These are phyloP conservation scores for Bruguiera hainesii DNA, from an alignment of 441 rosid genomes.

Conservation along the genomic window DNA sequence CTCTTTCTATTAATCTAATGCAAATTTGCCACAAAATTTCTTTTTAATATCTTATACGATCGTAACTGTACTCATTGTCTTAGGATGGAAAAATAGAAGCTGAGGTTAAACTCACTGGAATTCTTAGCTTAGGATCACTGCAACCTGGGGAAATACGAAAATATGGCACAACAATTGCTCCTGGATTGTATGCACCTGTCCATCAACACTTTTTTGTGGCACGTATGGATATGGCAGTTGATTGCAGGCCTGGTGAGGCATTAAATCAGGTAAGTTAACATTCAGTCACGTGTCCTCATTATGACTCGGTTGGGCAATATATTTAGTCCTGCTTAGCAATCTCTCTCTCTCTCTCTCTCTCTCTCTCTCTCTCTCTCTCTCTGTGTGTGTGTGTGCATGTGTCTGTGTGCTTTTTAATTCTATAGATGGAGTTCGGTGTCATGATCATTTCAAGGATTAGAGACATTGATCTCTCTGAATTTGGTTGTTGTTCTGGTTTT, in stretches of 20 bases:
- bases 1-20: neutral
- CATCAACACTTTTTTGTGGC: conserved; percentile 95
- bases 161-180: conserved; percentile 88
- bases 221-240: conserved; percentile 93
- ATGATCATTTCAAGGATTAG: neutral
- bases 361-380: neutral
- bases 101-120: conserved; percentile 88
- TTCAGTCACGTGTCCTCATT: neutral
- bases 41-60: neutral
- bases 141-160: conserved; percentile 84
- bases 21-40: neutral
- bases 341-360: neutral
- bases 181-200: conserved; percentile 85
- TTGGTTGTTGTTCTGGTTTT: neutral
- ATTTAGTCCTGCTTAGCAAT: neutral
- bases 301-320: neutral
- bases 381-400: neutral
- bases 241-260: conserved; percentile 83
- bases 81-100: conserved; percentile 96
- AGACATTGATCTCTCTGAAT: neutral
- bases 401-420: neutral
- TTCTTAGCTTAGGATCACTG: conserved; percentile 90
- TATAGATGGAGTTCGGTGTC: neutral
- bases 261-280: conserved; percentile 59
- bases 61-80: neutral